Base-by-base conservation (phyloP, 1,139 yeast species). In the Candida neerlandica region DNA sequence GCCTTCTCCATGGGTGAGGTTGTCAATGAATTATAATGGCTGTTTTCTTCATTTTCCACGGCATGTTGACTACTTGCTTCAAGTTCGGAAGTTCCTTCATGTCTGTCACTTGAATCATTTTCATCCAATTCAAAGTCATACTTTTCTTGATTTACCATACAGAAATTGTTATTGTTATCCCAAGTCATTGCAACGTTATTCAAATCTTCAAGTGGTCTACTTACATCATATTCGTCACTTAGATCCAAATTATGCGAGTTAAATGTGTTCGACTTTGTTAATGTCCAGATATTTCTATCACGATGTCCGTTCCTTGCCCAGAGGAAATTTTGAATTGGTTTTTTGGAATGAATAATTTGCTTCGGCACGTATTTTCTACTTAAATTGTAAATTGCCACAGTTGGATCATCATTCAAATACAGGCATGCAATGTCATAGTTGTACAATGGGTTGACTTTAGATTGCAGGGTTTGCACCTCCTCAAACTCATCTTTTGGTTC, bases 351-450 rank as follows among this genome's bases (percentile, higher is more conserved):
- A 34, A 89, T 71, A 3, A 85, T 77, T 59, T 86, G 83, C 46
- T 80, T 77, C 0, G 99, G 97, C 12, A 92, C 80, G 61, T 80
- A 86, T 56, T 85, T 89, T 52, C 97, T 73, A 41, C 79, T 77
- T 44, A 92, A 72, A 46, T 85, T 84, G 81, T 90, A 94, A 2
- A 90, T 77, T 39, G 87, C 83, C 5, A 90, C 78, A 16, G 84
- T 78, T 10, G 89, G 80, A 60, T 89, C 96, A 58, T 87, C 92
- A 50, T 86, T 86, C 57, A 89, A 71, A 51, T 86, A 88, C 63
- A 87, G 86, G 45, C 89, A 80, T 0, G 96, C 97, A 58, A 91
- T 76, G 56, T 88, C 85, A 29, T 90, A 83, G 55, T 70, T 71
- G 58, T 67, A 67, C 46, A 71, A 60, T 1, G 72, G 57, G 11